Percentiles rank a stretch among this genome's conserved stretches.
phyloP scores from a whole-genome alignment of 2,329 filamentous ascomycete genomes.

The Aspergillus luchuensis region DNA sequence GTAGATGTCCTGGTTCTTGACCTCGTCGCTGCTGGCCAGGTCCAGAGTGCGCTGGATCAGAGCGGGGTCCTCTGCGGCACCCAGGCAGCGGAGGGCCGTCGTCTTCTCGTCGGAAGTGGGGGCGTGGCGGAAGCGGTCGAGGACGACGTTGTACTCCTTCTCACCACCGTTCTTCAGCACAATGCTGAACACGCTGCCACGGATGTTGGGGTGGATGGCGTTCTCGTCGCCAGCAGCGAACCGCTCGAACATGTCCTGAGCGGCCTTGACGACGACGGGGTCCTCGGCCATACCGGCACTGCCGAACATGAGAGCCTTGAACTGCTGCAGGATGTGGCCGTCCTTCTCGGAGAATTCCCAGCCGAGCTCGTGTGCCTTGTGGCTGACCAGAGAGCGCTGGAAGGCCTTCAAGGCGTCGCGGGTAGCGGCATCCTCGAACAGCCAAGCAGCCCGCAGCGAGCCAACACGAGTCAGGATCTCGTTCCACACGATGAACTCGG shows the following conservation, averaged over 20 bases:
- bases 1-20: constrained; percentile 95
- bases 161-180: constrained; percentile 80
- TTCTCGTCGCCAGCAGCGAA: constrained; percentile 76
- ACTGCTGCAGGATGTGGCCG: constrained; percentile 88
- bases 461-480: constrained; percentile 80
- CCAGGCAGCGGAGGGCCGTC: constrained; percentile 80
- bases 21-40: constrained; percentile 73
- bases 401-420: constrained; percentile 80
- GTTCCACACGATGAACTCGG: constrained; percentile 92
- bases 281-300: constrained; percentile 80
- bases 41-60: constrained; percentile 80
- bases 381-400: constrained; percentile 73
- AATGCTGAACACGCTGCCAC: constrained; percentile 82
- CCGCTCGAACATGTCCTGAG: constrained; percentile 87
- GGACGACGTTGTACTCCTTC: constrained; percentile 78
- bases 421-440: constrained; percentile 74
- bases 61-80: constrained; percentile 73
- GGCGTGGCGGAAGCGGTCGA: constrained; percentile 74
- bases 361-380: constrained; percentile 81
- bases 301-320: constrained; percentile 89
- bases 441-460: constrained; percentile 80
- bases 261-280: constrained; percentile 72
- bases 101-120: constrained; percentile 86
- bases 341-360: constrained; percentile 86
- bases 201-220: constrained; percentile 89